phyloP scores from a whole-genome alignment of 2,329 filamentous ascomycete genomes.

The Fusarium liriodendri region DNA sequence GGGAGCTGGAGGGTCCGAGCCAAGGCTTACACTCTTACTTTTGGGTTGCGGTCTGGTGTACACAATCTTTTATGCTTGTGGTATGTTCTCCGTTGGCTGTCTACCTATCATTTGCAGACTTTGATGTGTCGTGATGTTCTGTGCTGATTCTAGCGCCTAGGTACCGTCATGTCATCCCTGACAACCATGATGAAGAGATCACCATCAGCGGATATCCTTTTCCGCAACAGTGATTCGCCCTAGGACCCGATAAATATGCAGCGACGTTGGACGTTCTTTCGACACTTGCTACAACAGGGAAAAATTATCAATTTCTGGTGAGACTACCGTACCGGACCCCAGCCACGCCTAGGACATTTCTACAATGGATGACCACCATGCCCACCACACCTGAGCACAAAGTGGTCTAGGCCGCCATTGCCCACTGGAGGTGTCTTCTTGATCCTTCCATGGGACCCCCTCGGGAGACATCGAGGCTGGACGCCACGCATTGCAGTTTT shows the following conservation, averaged over 20 bases:
- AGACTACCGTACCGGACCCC: not conserved
- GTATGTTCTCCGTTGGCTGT: not conserved
- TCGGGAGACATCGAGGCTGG: constrained; percentile 29
- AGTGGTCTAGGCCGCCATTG: constrained; percentile 22
- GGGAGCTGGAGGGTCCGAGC: constrained; percentile 32
- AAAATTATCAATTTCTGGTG: not conserved
- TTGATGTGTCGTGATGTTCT: not conserved
- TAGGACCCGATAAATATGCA: constrained; percentile 22
- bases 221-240: constrained; percentile 11
- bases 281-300: not conserved
- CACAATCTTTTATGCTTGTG: not conserved
- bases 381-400: not conserved
- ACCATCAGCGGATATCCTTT: constrained; percentile 18
- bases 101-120: not conserved
- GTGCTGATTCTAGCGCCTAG: not conserved
- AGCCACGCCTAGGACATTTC: constrained; percentile 8
- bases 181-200: constrained; percentile 3
- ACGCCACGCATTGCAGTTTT: constrained; percentile 36
- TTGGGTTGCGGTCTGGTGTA: not conserved
- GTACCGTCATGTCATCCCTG: not conserved
- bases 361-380: not conserved
- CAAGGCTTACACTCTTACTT: constrained; percentile 13
- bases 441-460: constrained; percentile 13
- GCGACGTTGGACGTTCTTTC: constrained; percentile 25
- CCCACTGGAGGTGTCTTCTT: constrained; percentile 7